A percentile compares a stretch with the other conserved stretches of the same genome.
These are phyloP conservation scores for Hypomyces perniciosus DNA, from an alignment of 2,329 filamentous ascomycete species.

Conservation along the genomic window DNA sequence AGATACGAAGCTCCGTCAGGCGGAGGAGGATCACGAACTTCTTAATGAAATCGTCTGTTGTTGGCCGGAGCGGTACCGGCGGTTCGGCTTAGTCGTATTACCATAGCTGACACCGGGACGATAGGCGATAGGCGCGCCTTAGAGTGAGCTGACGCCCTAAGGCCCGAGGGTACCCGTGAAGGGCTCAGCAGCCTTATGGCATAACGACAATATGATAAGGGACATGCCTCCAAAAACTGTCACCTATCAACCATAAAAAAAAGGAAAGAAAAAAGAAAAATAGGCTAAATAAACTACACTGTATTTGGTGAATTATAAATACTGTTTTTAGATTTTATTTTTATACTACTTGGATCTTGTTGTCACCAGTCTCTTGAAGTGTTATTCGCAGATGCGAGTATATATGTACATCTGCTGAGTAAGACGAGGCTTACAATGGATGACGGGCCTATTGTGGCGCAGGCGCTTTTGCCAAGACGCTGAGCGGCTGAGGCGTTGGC, in stretches of 20 bases:
- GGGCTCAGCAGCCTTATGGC: background rate
- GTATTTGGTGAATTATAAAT: background rate
- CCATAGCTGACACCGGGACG: background rate
- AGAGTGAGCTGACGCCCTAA: background rate
- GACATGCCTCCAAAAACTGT: background rate
- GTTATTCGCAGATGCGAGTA: too few relatives aligned
- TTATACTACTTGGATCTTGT: too few relatives aligned
- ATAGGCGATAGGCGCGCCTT: background rate
- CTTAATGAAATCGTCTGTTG: background rate
- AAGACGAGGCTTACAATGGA: too few relatives aligned
- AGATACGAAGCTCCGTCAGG: background rate
- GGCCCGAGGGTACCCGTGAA: background rate
- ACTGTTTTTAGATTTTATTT: too few relatives aligned
- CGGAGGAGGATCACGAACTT: background rate
- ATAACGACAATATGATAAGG: background rate
- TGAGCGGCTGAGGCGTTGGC: too few relatives aligned
- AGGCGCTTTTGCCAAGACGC: too few relatives aligned
- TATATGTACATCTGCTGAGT: too few relatives aligned
- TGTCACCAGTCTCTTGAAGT: too few relatives aligned
- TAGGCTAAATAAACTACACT: background rate
- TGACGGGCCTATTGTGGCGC: too few relatives aligned
- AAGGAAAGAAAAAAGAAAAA: too few relatives aligned
- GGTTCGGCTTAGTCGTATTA: conserved; percentile 10
- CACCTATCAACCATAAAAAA: too few relatives aligned
- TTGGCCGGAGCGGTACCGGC: conserved; percentile 12